phyloP scores from a whole-genome alignment of 2,329 filamentous ascomycete genomes.

The Neobulgaria alba region DNA sequence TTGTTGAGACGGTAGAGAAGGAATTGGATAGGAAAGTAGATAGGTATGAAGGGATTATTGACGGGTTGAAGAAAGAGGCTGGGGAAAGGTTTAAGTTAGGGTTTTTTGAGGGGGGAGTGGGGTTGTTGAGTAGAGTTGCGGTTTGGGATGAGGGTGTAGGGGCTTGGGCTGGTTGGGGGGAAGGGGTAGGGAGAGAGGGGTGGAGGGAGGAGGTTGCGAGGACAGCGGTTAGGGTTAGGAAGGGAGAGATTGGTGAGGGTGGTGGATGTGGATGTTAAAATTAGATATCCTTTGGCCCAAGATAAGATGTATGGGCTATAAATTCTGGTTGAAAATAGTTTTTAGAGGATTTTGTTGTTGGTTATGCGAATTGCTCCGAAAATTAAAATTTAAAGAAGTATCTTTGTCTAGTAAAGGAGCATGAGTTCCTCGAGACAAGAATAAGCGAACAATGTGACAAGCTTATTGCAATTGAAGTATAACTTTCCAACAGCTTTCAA shows the following conservation, averaged over 20 bases:
- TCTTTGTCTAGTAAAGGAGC: no score
- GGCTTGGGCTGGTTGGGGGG: conserved; percentile 7
- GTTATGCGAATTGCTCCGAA: no score
- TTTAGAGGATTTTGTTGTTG: no score
- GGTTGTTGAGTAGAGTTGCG: conserved; percentile 13
- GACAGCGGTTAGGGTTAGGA: conserved; percentile 5
- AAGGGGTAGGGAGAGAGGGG: neutral
- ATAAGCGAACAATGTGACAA: no score
- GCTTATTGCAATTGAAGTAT: no score
- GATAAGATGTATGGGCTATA: no score
- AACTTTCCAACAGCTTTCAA: no score
- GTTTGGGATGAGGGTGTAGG: conserved; percentile 11
- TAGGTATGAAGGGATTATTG: conserved; percentile 11
- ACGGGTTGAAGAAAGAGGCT: conserved; percentile 11
- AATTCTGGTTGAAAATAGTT: no score
- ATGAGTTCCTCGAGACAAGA: no score
- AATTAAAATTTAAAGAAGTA: no score
- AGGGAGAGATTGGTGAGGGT: conserved; percentile 7
- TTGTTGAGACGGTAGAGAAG: conserved; percentile 7
- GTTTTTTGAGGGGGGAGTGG: conserved; percentile 13
- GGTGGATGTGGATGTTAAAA: conserved; percentile 13
- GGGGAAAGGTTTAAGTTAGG: conserved; percentile 13
- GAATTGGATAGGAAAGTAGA: conserved; percentile 7
- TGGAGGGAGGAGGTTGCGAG: conserved; percentile 4
- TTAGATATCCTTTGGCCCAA: no score